phyloP scores from a whole-genome alignment of 2,329 filamentous ascomycete genomes.

The Cytospora schulzeri region DNA sequence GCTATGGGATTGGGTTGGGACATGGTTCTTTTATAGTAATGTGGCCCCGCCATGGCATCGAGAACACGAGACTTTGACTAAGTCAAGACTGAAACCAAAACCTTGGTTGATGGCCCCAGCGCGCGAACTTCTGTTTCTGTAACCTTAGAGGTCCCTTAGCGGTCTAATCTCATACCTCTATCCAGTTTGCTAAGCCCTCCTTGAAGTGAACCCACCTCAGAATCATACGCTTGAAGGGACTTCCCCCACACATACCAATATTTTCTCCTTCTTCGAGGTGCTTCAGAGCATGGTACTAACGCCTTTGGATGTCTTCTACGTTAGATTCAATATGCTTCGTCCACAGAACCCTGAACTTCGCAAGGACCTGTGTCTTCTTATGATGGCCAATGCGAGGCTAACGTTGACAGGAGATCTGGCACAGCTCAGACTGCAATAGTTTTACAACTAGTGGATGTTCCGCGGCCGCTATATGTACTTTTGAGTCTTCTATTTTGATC shows the following conservation, averaged over 20 bases:
- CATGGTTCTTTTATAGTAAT: background rate
- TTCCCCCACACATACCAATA: conserved; percentile 48
- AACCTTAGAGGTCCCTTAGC: conserved; percentile 39
- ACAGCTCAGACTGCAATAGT: background rate
- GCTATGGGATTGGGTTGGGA: background rate
- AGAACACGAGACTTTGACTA: background rate
- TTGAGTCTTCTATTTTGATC: conserved; percentile 32
- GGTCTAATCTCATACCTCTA: conserved; percentile 42
- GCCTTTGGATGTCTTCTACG: conserved; percentile 45
- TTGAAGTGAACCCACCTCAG: conserved; percentile 45
- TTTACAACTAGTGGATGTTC: conserved; percentile 43
- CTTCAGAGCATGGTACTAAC: conserved; percentile 48
- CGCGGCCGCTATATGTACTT: conserved; percentile 47
- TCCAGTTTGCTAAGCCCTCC: too few species aligned
- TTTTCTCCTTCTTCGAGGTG: conserved; percentile 44
- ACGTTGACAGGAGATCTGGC: background rate
- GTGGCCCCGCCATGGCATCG: background rate
- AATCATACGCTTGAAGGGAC: conserved; percentile 50
- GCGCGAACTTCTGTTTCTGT: conserved; percentile 33
- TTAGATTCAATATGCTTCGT: too few species aligned
- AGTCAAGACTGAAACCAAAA: background rate
- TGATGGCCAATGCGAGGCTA: conserved; percentile 7
- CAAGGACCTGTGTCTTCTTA: conserved; percentile 43
- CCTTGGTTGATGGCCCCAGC: background rate
- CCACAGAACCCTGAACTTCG: conserved; percentile 45